Conservation (phyloP, 129 eudicot species). For the sunflower (Helianthus annuus) region HanXRQr2.0-SUNRISE NC_035436.2:21257911-21258410, state of each 20-base stretch:
- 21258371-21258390: no score
- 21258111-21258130: conserved; percentile 50
- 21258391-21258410: no score
- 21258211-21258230: conserved; percentile 60
- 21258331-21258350: not conserved
- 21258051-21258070: conserved; percentile 43
- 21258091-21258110: conserved; percentile 73
- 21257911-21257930: conserved; percentile 53
- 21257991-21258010: conserved; percentile 47
- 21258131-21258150: conserved; percentile 6
- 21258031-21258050: conserved; percentile 43
- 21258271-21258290: not conserved
- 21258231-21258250: conserved; percentile 31
- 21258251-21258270: not conserved
- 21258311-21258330: not conserved
- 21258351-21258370: no score
- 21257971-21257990: conserved; percentile 76
- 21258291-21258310: not conserved
- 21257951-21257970: conserved; percentile 57
- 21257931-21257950: conserved; percentile 10
- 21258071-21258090: conserved; percentile 40
- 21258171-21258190: conserved; percentile 60
- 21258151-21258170: conserved; percentile 65
- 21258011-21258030: conserved; percentile 66
- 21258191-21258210: conserved; percentile 73